These are phyloP conservation scores for Cicer yamashitae DNA, from an alignment of 306 rosid genomes.

Conservation along the genomic window DNA sequence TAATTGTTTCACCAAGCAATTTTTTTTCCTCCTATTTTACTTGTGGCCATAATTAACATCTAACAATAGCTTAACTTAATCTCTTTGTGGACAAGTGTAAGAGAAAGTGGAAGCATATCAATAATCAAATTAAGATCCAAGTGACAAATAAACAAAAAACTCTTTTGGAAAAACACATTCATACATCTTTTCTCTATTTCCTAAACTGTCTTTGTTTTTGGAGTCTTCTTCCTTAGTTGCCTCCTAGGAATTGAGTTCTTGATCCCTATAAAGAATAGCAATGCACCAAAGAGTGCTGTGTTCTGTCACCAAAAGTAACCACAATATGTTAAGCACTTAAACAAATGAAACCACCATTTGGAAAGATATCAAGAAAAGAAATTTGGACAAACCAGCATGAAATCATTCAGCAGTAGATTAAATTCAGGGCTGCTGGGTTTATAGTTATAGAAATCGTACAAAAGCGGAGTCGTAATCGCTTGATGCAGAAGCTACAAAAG, in stretches of 20 bases:
- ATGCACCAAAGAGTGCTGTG: slow-evolving; percentile 74
- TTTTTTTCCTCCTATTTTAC: neutral
- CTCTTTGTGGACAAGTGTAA: slow-evolving; percentile 3
- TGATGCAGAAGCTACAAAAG: slow-evolving; percentile 59
- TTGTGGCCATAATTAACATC: slow-evolving; percentile 7
- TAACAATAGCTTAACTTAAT: slow-evolving; percentile 10
- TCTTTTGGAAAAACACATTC: slow-evolving; percentile 19
- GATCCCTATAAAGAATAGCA: slow-evolving; percentile 81
- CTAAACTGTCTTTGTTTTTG: slow-evolving; percentile 67
- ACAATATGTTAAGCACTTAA: slow-evolving; percentile 20
- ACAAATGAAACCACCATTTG: neutral
- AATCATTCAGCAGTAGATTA: slow-evolving; percentile 55
- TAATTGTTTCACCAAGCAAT: neutral
- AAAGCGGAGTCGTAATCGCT: slow-evolving; percentile 65
- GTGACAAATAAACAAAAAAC: slow-evolving; percentile 24
- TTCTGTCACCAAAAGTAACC: slow-evolving; percentile 54
- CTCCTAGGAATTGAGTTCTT: slow-evolving; percentile 71
- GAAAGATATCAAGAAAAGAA: slow-evolving; percentile 9
- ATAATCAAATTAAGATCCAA: slow-evolving; percentile 31
- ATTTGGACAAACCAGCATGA: slow-evolving; percentile 68
- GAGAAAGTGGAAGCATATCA: slow-evolving; percentile 24
- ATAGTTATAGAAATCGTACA: slow-evolving; percentile 77
- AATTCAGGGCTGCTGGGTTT: slow-evolving; percentile 47
- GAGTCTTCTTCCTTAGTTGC: slow-evolving; percentile 68
- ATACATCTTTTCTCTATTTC: slow-evolving; percentile 37